phyloP scores from a whole-genome alignment of 208 protist species.

The Acanthamoeba sp. region DNA sequence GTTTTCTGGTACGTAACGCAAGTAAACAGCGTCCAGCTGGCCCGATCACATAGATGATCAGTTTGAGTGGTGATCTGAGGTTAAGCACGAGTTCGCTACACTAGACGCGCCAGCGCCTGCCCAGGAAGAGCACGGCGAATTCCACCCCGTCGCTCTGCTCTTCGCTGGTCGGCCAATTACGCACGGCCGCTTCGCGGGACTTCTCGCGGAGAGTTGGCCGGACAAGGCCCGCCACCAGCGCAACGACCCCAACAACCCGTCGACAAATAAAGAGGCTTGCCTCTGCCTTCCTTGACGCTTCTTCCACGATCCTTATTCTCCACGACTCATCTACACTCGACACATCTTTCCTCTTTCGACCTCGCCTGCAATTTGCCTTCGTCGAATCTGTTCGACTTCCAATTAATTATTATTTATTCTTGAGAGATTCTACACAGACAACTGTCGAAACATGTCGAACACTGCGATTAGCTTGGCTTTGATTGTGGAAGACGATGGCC shows the following conservation, averaged over 20 bases:
- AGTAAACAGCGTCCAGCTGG: too few relatives aligned
- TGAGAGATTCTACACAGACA: background rate
- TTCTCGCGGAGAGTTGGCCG: background rate
- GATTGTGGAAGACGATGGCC: conserved; percentile 37
- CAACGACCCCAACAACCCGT: background rate
- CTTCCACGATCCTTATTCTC: background rate
- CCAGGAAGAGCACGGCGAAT: too few relatives aligned
- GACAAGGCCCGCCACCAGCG: background rate
- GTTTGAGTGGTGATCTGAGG: too few relatives aligned
- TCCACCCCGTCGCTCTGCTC: too few relatives aligned
- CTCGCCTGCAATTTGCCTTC: too few relatives aligned
- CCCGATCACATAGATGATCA: too few relatives aligned
- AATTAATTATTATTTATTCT: background rate
- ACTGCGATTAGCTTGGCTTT: conserved; percentile 50
- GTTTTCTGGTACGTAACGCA: too few relatives aligned
- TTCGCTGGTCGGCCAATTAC: too few relatives aligned
- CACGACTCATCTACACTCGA: background rate
- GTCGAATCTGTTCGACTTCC: background rate
- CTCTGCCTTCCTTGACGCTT: background rate
- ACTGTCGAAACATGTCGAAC: background rate
- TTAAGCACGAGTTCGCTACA: too few relatives aligned
- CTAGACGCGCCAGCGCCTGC: too few relatives aligned
- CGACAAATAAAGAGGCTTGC: background rate
- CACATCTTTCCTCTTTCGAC: too few relatives aligned
- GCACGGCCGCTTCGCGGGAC: background rate